Evolutionary conservation across 345 rosid species (phyloP), one percentile per base, ranked within the genome.

Genomic region (Carallia brachiata): DNA sequence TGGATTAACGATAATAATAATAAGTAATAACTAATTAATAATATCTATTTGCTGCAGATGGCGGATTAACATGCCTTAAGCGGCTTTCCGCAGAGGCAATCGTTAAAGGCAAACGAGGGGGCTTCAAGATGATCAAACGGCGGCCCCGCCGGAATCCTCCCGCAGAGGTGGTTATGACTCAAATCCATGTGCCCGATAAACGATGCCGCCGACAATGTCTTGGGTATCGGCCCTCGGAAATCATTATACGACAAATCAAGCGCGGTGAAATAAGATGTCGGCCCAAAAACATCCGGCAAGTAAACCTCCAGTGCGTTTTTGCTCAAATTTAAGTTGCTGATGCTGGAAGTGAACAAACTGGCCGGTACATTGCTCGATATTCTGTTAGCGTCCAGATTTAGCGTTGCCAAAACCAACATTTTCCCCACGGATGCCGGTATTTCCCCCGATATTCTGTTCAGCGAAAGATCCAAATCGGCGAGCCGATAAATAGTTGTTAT

Each of bases 111-210:
- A 80, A 92, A 90, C 61, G 94, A 89, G 18, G 96, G 77, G 57
- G 90, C 92, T 75, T 91, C 98, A 6, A 93, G 94, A 63, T 89
- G 96, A 73, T 91, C 81, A 27, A 93, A 93, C 53, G 98, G 98
- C 1, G 84, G 67, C 1, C 97, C 98, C 1, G 61, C 69, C 8
- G 97, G 97, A 52, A 93, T 93, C 70, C 66, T 81, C 27, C 98
- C 97, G 7, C 98, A 89, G 0, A 93, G 85, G 75, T 86, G 92
- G 83, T 91, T 93, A 66, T 89, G 89, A 81, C 98, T 93, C 78
- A 93, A 75, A 80, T 91, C 98, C 75, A 93, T 65, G 65, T 93
- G 96, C 0, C 98, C 97, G 52, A 93, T 82, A 65, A 68, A 93
- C 47, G 90, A 68, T 4, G 98, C 96, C 16, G 66, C 54, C 0